phyloP scores from a whole-genome alignment of 2,329 filamentous ascomycete genomes.

The Alternaria sp. region DNA sequence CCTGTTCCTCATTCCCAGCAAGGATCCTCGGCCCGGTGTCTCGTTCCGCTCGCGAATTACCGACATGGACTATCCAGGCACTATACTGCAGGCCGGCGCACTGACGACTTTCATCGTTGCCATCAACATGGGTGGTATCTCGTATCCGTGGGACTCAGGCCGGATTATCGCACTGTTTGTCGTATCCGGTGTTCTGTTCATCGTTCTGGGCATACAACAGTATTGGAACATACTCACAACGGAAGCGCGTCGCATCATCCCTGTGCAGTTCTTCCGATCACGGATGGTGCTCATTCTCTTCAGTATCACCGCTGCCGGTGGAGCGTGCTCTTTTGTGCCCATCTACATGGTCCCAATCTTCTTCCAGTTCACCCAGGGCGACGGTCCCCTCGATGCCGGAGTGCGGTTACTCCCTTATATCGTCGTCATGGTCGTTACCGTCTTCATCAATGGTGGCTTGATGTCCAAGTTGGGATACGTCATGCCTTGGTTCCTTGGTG shows the following conservation, averaged over 20 bases:
- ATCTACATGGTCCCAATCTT: slow-evolving; percentile 36
- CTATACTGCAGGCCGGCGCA: background rate
- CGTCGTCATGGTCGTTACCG: slow-evolving; percentile 15
- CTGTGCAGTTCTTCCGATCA: background rate
- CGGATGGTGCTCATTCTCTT: background rate
- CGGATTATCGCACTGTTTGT: background rate
- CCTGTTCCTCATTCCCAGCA: background rate
- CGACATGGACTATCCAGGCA: background rate
- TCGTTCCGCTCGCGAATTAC: background rate
- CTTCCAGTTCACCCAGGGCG: slow-evolving; percentile 34
- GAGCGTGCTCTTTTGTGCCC: background rate
- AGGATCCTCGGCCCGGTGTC: background rate
- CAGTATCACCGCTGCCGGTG: background rate
- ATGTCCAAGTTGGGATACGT: slow-evolving; percentile 27
- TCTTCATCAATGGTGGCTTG: slow-evolving; percentile 23
- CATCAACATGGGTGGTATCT: background rate
- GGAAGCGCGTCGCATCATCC: background rate
- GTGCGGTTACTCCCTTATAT: slow-evolving; percentile 36
- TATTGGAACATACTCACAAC: background rate
- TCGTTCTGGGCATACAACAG: background rate
- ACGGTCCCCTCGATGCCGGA: slow-evolving; percentile 25
- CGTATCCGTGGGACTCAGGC: background rate
- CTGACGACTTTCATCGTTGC: background rate
- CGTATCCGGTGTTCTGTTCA: background rate
- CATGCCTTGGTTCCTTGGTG: slow-evolving; percentile 20